Evolutionary conservation across 2,329 filamentous ascomycete species (phyloP).

Genomic region (Colletotrichum endophyticum): DNA sequence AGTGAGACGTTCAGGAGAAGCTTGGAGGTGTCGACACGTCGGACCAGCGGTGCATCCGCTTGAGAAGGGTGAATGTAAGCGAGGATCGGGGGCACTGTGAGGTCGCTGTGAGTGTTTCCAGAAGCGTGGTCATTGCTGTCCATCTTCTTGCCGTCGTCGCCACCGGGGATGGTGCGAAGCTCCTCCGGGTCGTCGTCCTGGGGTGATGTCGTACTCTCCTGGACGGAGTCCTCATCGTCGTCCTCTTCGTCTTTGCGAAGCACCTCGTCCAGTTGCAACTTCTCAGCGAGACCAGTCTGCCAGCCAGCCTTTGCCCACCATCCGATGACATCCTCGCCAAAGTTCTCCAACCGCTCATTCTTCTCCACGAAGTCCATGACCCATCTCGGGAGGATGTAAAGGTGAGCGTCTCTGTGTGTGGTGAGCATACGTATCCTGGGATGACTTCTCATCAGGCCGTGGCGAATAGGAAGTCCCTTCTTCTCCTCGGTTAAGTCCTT

Average conservation of each 20-base stretch:
- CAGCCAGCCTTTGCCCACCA: slow-evolving; percentile 97
- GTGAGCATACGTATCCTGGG: slow-evolving; percentile 81
- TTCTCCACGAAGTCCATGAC: slow-evolving; percentile 80
- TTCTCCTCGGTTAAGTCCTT: slow-evolving; percentile 82
- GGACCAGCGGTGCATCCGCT: slow-evolving; percentile 67
- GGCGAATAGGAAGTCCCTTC: slow-evolving; percentile 75
- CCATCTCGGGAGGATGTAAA: slow-evolving; percentile 95
- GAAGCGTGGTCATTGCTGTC: slow-evolving; percentile 18
- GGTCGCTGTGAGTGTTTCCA: slow-evolving; percentile 25
- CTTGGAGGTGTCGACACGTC: slow-evolving; percentile 86
- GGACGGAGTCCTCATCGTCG: slow-evolving; percentile 39
- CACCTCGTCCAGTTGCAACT: slow-evolving; percentile 74
- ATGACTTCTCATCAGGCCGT: slow-evolving; percentile 76
- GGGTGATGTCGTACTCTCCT: slow-evolving; percentile 31
- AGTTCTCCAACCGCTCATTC: slow-evolving; percentile 84
- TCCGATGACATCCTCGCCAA: slow-evolving; percentile 89
- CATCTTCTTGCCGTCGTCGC: not conserved
- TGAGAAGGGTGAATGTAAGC: slow-evolving; percentile 78
- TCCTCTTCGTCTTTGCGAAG: slow-evolving; percentile 51
- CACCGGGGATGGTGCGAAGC: slow-evolving; percentile 11
- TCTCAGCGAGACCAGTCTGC: slow-evolving; percentile 81
- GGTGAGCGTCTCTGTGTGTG: slow-evolving; percentile 87
- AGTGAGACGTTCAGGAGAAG: slow-evolving; percentile 83
- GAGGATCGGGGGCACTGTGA: slow-evolving; percentile 71
- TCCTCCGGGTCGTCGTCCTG: slow-evolving; percentile 23